Conservation (phyloP, 306 rosid genomes). For the Morella rubra region DNA sequence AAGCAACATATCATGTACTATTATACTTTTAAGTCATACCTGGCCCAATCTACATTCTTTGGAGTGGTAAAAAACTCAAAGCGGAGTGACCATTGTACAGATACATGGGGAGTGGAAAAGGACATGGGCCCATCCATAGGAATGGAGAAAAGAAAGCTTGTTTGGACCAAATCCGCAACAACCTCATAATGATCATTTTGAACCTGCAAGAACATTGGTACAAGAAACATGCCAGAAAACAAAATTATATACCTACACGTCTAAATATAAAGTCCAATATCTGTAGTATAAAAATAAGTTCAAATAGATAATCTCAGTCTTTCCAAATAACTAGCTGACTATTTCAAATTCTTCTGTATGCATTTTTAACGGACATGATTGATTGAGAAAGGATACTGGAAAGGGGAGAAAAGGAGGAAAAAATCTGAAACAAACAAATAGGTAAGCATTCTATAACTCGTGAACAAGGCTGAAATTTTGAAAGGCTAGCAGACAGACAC, state of each 20-base stretch:
- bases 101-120: constrained; percentile 88
- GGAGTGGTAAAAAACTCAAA: constrained; percentile 94
- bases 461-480: background rate
- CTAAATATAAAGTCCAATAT: background rate
- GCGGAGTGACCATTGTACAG: constrained; percentile 95
- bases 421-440: background rate
- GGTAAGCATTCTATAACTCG: background rate
- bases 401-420: no score
- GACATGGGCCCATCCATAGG: constrained; percentile 99
- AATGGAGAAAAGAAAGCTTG: constrained; percentile 95
- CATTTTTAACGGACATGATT: background rate
- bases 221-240: constrained; percentile 24
- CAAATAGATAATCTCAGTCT: constrained; percentile 7
- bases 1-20: background rate
- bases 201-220: constrained; percentile 53
- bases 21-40: constrained; percentile 42
- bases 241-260: constrained; percentile 15
- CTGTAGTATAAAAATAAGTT: background rate
- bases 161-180: constrained; percentile 89
- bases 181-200: constrained; percentile 97
- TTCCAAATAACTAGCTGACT: background rate
- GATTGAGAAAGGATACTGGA: background rate
- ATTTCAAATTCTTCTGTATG: background rate
- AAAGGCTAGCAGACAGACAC: background rate
- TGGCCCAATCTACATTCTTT: constrained; percentile 79